Evolutionary conservation across 768 basidiomycete species (phyloP), one percentile per base, ranked within the genome.

Genomic region (Ramaria sp.): DNA sequence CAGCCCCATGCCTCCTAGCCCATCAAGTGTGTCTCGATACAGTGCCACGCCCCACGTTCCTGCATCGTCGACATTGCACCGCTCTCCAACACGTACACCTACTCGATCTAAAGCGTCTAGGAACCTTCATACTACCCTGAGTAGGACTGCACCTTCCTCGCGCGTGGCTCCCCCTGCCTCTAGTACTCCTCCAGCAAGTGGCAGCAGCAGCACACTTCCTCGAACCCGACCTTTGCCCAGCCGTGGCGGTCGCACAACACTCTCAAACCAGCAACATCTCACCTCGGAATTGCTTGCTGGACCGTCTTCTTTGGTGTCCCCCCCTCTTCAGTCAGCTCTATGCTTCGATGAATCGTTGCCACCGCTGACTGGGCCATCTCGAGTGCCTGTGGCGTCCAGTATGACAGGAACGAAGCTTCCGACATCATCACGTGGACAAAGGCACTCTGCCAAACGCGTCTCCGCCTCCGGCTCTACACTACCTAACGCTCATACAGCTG

Each of bases 261-360:
- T n/a, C n/a, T n/a, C n/a, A 44, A 7, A 27, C 50, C 18, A 22
- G 39, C 57, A 36, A 50, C 55, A 18, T 58, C 56, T 34, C 62
- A 57, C 67, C 9, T 69, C 68, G 3, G 59, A 76, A 20, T 70
- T 85, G 3, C 79, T 80, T 0, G 69, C 69, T 24, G 81, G 79
- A 57, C 83, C 83, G 0, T 71, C 79, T 1, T 71, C 72, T 56
- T 65, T 85, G 34, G 78, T 70, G 64, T 82, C 77, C 10, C 77
- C 78, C 0, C 73, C 77, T 0, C 69, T 85, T 53, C 75, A 81
- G 53, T 74, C 70, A 25, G 70, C 72, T 25, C 69, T 85, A 27
- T 79, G 77, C 60, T 84, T 85, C 59, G 62, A 62, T 27, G 52
- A 59, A 1, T 22, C 57, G 37, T 1, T 57, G 55, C 39, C 16